Percentiles rank a stretch among this genome's conserved stretches.
Evolutionary conservation across 441 rosid genomes (phyloP).

Genomic region (Arabidopsis hybrid): DNA sequence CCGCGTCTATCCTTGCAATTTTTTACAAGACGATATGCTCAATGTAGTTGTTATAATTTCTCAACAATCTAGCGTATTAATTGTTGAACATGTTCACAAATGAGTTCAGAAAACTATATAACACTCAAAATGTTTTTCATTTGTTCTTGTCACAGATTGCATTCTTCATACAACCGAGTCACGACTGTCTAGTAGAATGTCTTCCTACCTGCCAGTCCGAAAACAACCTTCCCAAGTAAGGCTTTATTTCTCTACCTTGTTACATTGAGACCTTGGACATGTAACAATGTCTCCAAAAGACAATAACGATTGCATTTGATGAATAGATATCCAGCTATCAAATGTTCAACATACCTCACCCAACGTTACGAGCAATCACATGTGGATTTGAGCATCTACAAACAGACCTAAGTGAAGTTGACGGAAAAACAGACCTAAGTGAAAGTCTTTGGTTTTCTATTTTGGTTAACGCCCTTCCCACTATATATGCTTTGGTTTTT

Average conservation of each 20-base stretch:
- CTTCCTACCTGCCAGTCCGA: constrained; percentile 84
- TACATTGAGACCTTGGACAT: not conserved
- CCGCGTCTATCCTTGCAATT: not conserved
- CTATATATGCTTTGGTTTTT: not conserved
- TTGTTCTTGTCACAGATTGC: constrained; percentile 16
- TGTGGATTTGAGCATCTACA: constrained; percentile 1
- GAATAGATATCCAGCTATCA: not conserved
- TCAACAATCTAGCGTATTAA: no score
- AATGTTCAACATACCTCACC: not conserved
- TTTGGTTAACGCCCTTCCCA: constrained; percentile 2
- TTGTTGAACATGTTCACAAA: not conserved
- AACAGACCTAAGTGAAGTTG: not conserved
- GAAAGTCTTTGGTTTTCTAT: not conserved
- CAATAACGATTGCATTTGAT: not conserved
- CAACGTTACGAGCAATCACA: not conserved
- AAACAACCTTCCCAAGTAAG: constrained; percentile 79
- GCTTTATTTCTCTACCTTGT: not conserved
- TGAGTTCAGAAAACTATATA: not conserved
- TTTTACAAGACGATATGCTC: not conserved
- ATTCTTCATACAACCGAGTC: constrained; percentile 69
- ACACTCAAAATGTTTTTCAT: not conserved
- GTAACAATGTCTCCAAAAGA: not conserved
- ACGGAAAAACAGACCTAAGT: not conserved
- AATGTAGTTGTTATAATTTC: not conserved
- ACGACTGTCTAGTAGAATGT: constrained; percentile 81